phyloP scores from a whole-genome alignment of 2,329 filamentous ascomycete species.

The Colletotrichum eleusines region DNA sequence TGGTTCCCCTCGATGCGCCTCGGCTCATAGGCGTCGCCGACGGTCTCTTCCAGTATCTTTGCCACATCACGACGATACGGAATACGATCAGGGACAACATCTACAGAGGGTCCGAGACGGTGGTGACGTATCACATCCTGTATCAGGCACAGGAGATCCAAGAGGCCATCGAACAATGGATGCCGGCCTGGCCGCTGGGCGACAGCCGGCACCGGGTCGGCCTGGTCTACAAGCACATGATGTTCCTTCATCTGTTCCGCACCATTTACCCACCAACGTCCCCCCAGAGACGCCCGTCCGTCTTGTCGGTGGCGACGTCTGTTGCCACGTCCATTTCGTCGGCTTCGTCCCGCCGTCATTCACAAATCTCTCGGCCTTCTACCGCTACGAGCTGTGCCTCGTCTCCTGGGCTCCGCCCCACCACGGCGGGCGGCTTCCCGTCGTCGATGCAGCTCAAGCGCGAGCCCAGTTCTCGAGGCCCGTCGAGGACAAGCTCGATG shows the following conservation, averaged over 20 bases:
- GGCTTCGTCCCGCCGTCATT: constrained; percentile 40
- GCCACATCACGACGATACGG: constrained; percentile 81
- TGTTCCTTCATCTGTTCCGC: constrained; percentile 73
- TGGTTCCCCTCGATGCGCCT: constrained; percentile 58
- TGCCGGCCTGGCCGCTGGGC: constrained; percentile 69
- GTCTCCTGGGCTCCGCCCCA: constrained; percentile 48
- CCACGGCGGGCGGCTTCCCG: constrained; percentile 35
- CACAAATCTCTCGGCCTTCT: constrained; percentile 40
- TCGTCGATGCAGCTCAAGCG: constrained; percentile 48
- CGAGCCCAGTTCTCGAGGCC: constrained; percentile 50
- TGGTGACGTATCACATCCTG: constrained; percentile 79
- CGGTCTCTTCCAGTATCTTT: constrained; percentile 82
- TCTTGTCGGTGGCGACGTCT: constrained; percentile 43
- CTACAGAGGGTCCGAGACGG: constrained; percentile 70
- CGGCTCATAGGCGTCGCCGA: constrained; percentile 85
- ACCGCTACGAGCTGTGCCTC: constrained; percentile 51
- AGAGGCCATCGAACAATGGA: constrained; percentile 79
- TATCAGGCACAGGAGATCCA: constrained; percentile 83
- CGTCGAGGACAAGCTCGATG: constrained; percentile 56
- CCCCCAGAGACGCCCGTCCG: constrained; percentile 25
- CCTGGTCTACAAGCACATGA: constrained; percentile 73
- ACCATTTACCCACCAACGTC: constrained; percentile 68
- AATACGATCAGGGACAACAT: constrained; percentile 80
- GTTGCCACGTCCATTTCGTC: constrained; percentile 40
- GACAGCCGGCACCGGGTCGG: constrained; percentile 69